These are phyloP conservation scores for Beta corolliflora DNA, from an alignment of 179 eudicot genomes.

Conservation along the genomic window DNA sequence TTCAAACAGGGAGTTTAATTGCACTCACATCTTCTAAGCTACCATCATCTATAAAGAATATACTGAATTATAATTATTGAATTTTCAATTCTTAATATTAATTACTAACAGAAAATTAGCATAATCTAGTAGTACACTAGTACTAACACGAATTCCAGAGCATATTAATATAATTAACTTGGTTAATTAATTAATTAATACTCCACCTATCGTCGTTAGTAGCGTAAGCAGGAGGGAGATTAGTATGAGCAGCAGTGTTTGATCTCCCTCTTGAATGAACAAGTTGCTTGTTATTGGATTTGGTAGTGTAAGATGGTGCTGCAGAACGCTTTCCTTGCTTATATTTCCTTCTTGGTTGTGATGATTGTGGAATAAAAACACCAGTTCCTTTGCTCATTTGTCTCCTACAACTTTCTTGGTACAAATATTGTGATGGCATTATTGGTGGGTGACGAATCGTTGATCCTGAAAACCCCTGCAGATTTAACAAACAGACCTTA, in stretches of 20 bases:
- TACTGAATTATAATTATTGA: not conserved
- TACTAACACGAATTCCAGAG: not conserved
- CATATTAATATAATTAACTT: not conserved
- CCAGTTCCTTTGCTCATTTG: constrained; percentile 43
- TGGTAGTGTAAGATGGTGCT: constrained; percentile 4
- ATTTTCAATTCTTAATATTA: not conserved
- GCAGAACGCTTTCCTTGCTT: constrained; percentile 24
- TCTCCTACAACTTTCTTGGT: constrained; percentile 29
- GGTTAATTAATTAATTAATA: not conserved
- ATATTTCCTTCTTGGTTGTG: constrained; percentile 31
- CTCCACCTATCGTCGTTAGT: constrained; percentile 14
- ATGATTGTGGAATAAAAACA: constrained; percentile 40
- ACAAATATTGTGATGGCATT: constrained; percentile 26
- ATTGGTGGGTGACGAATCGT: constrained; percentile 21
- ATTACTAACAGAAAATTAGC: constrained; percentile 1
- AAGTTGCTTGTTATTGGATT: constrained; percentile 27
- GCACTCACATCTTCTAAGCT: not conserved
- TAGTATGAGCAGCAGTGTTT: constrained; percentile 6
- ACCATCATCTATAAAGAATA: constrained; percentile 7
- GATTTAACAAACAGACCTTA: not conserved
- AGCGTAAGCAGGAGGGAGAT: constrained; percentile 9
- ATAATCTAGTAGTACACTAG: constrained; percentile 6
- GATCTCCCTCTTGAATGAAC: constrained; percentile 10
- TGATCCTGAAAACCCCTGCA: constrained; percentile 24
- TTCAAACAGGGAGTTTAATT: not conserved